These are phyloP conservation scores for Candida khao-thaluensis DNA, from an alignment of 805 yeast species.

Conservation along the genomic window DNA sequence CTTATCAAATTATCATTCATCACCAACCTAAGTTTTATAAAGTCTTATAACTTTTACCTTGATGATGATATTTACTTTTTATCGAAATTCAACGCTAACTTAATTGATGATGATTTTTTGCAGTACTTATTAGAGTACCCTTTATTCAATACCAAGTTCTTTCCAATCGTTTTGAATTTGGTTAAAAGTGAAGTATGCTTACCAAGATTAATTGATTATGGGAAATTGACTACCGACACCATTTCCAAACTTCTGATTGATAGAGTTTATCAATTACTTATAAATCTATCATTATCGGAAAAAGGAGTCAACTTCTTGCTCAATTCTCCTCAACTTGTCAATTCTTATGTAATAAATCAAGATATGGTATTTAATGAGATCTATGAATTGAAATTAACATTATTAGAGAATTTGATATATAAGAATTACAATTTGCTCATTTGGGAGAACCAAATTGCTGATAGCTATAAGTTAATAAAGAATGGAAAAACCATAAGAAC, in stretches of 20 bases:
- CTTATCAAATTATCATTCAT: conserved; percentile 21
- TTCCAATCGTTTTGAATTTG: conserved; percentile 26
- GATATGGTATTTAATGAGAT: conserved; percentile 22
- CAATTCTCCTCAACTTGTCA: conserved; percentile 24
- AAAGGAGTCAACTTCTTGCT: conserved; percentile 22
- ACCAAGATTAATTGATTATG: conserved; percentile 10
- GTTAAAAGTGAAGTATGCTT: conserved; percentile 19
- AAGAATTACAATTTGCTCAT: conserved; percentile 17
- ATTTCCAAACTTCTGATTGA: conserved; percentile 17
- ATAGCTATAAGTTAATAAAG: conserved; percentile 22
- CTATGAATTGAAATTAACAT: conserved; percentile 23
- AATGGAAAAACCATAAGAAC: conserved; percentile 20
- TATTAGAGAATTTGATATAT: conserved; percentile 23
- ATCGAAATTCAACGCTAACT: conserved; percentile 14
- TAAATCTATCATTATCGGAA: conserved; percentile 19
- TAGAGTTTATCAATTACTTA: conserved; percentile 20
- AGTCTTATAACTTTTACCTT: conserved; percentile 19
- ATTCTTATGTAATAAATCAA: conserved; percentile 20
- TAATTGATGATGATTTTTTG: conserved; percentile 14
- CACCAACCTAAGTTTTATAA: conserved; percentile 14
- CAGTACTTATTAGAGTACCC: conserved; percentile 12
- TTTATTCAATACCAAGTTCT: conserved; percentile 21
- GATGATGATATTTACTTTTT: conserved; percentile 23
- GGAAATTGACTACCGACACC: conserved; percentile 11
- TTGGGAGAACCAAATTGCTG: conserved; percentile 24